phyloP scores from a whole-genome alignment of 768 basidiomycete species.

The Omphalotus guepiniiformis region DNA sequence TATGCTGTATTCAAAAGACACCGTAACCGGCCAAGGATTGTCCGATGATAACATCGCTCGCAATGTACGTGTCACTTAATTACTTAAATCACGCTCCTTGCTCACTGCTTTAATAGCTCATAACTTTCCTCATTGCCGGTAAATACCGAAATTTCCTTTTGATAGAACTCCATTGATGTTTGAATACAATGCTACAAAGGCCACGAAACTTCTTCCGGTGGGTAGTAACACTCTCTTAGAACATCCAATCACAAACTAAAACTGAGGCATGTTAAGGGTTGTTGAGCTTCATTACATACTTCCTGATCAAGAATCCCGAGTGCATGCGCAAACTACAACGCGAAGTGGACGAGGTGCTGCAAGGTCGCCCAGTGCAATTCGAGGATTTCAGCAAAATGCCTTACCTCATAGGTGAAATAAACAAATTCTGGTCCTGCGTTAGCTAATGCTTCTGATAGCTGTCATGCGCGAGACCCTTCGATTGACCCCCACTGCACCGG shows the following conservation, averaged over 20 bases:
- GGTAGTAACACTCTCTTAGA: not conserved
- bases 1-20: constrained; percentile 42
- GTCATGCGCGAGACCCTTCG: constrained; percentile 36
- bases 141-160: not conserved
- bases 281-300: constrained; percentile 38
- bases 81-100: not conserved
- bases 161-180: not conserved
- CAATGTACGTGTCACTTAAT: constrained; percentile 28
- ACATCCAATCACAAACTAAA: not conserved
- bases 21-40: constrained; percentile 37
- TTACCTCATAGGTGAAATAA: constrained; percentile 36
- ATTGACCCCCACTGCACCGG: constrained; percentile 32
- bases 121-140: constrained; percentile 49
- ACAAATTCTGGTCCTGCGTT: too few relatives aligned
- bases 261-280: constrained; percentile 25
- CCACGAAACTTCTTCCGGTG: constrained; percentile 24
- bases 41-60: constrained; percentile 36
- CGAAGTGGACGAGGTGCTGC: constrained; percentile 43
- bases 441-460: too few relatives aligned
- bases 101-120: constrained; percentile 20
- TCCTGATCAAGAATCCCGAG: constrained; percentile 36
- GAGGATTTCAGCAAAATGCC: constrained; percentile 37
- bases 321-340: constrained; percentile 39
- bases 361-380: constrained; percentile 31
- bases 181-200: constrained; percentile 5